Evolutionary conservation across 805 yeast species (phyloP).

Genomic region (Myxozyma monticola): DNA sequence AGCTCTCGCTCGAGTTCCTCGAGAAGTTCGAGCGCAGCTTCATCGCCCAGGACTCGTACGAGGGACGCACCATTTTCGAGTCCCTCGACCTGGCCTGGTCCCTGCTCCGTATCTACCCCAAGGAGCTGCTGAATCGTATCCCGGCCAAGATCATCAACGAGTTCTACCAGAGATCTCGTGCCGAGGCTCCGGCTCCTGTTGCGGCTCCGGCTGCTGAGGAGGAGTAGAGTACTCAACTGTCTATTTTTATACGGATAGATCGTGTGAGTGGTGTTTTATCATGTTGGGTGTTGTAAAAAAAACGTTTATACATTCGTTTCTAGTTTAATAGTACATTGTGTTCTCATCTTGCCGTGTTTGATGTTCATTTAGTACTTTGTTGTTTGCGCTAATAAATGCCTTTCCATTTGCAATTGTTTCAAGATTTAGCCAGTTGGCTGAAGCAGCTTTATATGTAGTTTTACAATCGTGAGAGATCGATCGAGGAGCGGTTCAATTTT

Average conservation of each 20-base stretch:
- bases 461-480: too few relatives aligned
- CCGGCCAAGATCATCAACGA: conserved; percentile 95
- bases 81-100: conserved; percentile 98
- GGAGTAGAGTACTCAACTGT: conserved; percentile 4
- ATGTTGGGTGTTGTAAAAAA: conserved; percentile 18
- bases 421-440: too few relatives aligned
- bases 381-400: too few relatives aligned
- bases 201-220: conserved; percentile 23
- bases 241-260: too few relatives aligned
- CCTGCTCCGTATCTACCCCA: conserved; percentile 95
- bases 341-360: conserved; percentile 5
- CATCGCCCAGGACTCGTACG: conserved; percentile 95
- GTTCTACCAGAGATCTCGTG: conserved; percentile 66
- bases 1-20: conserved; percentile 92
- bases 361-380: not conserved
- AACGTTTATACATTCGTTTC: conserved; percentile 5
- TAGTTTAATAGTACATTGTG: conserved; percentile 9
- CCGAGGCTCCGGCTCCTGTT: conserved; percentile 21
- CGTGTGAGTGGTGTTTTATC: conserved; percentile 14
- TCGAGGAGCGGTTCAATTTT: too few relatives aligned
- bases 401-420: too few relatives aligned
- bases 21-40: conserved; percentile 97
- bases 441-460: too few relatives aligned
- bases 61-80: conserved; percentile 90
- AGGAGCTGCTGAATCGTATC: conserved; percentile 97